Conservation (phyloP, 805 yeast species). For the Sporopachydermia lactativora region DNA sequence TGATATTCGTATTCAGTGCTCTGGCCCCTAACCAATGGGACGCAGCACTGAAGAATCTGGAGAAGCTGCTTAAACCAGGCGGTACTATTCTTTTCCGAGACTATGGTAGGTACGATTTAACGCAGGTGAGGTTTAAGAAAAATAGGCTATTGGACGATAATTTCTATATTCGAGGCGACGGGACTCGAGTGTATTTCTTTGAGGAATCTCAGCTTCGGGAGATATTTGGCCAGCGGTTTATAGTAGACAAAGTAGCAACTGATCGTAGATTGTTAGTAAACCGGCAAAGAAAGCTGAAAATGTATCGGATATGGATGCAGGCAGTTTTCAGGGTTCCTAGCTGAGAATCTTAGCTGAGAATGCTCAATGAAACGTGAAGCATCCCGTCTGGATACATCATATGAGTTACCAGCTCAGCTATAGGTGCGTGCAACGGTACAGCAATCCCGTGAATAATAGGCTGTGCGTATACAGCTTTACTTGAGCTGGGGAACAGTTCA, state of each 20-base stretch:
- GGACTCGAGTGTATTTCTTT: slow-evolving; percentile 93
- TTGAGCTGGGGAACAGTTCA: slow-evolving; percentile 29
- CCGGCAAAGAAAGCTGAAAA: slow-evolving; percentile 80
- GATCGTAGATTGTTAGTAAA: slow-evolving; percentile 87
- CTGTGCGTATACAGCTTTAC: slow-evolving; percentile 23
- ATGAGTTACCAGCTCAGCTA: slow-evolving; percentile 30
- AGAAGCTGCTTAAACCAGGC: slow-evolving; percentile 76
- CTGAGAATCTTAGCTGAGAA: too few species aligned
- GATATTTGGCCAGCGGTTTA: slow-evolving; percentile 53
- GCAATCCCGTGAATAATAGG: slow-evolving; percentile 44
- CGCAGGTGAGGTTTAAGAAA: slow-evolving; percentile 87
- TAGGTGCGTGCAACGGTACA: slow-evolving; percentile 29
- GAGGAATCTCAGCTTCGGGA: slow-evolving; percentile 80
- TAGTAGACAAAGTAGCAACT: slow-evolving; percentile 67
- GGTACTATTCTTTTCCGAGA: slow-evolving; percentile 84
- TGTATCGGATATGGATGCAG: slow-evolving; percentile 96
- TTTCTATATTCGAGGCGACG: slow-evolving; percentile 94
- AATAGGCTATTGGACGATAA: slow-evolving; percentile 79
- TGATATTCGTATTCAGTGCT: slow-evolving; percentile 91
- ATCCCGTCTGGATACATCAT: slow-evolving; percentile 50
- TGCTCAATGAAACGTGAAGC: slow-evolving; percentile 36
- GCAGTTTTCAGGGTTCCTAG: slow-evolving; percentile 46
- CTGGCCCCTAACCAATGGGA: slow-evolving; percentile 86
- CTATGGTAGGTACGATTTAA: slow-evolving; percentile 90
- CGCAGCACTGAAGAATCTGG: slow-evolving; percentile 58